Percentiles rank a stretch among this genome's conserved stretches.
Conservation (phyloP, 805 yeast species). For the Zygosaccharomyces kombuchaensis region DNA sequence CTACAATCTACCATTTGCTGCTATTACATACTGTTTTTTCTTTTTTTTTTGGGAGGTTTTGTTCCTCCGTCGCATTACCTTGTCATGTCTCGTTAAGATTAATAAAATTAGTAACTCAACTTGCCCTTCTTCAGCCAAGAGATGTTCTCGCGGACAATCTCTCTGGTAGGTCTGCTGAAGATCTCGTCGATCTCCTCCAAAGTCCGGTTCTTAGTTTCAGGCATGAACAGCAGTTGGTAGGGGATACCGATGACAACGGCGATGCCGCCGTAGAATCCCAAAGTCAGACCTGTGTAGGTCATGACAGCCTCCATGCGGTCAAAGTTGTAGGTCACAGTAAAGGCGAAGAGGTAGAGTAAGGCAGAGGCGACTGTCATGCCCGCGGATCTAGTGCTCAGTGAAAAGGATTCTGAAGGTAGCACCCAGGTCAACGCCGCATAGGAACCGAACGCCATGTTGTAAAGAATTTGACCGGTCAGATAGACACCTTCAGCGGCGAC, state of each 20-base stretch:
- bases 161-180: conserved; percentile 38
- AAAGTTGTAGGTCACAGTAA: conserved; percentile 51
- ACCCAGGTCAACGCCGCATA: conserved; percentile 69
- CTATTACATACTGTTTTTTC: background rate
- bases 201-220: conserved; percentile 68
- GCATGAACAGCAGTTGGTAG: conserved; percentile 56
- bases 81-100: background rate
- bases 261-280: conserved; percentile 56
- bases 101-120: conserved; percentile 6
- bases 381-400: conserved; percentile 52
- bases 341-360: conserved; percentile 47
- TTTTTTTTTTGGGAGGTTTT: too few relatives aligned
- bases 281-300: conserved; percentile 57
- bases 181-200: conserved; percentile 60
- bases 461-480: conserved; percentile 57
- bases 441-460: conserved; percentile 63
- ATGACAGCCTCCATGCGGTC: conserved; percentile 50
- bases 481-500: conserved; percentile 55
- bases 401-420: conserved; percentile 60
- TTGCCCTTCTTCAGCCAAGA: conserved; percentile 17
- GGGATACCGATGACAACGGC: conserved; percentile 50
- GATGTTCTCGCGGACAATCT: conserved; percentile 33
- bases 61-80: too few relatives aligned
- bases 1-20: background rate
- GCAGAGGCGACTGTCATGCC: conserved; percentile 63